Percentiles rank a stretch among this genome's conserved stretches.
Conservation (phyloP, 1,139 yeast species). For the Yamadazyma jaroonii region DNA sequence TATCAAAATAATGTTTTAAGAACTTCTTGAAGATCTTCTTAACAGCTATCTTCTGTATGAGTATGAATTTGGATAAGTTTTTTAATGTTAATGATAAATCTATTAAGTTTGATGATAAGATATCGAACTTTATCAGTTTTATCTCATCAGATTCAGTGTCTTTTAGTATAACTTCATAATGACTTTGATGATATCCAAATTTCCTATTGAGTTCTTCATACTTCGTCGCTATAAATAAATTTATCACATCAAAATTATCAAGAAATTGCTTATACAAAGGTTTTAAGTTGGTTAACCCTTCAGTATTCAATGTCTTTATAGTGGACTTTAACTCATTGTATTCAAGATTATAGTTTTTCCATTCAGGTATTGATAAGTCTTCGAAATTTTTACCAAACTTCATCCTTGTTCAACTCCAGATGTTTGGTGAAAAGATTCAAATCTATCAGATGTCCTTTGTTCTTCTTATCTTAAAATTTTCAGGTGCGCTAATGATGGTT, state of each 20-base stretch:
- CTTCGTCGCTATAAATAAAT: conserved; percentile 63
- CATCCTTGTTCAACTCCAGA: conserved; percentile 38
- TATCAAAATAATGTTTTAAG: conserved; percentile 53
- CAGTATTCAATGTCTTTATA: conserved; percentile 38
- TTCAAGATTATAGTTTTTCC: conserved; percentile 81
- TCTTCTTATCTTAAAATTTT: not conserved
- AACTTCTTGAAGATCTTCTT: conserved; percentile 81
- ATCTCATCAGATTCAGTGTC: conserved; percentile 2
- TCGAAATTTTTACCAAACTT: conserved; percentile 80
- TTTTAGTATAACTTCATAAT: conserved; percentile 10
- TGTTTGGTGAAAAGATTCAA: not conserved
- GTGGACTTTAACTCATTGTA: conserved; percentile 71
- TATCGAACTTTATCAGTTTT: conserved; percentile 20
- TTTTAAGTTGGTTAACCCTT: conserved; percentile 13
- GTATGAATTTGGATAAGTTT: conserved; percentile 67
- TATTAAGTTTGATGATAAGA: conserved; percentile 34
- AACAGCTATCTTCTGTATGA: conserved; percentile 79
- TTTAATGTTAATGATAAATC: conserved; percentile 61
- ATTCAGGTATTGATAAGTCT: conserved; percentile 79
- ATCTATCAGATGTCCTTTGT: not conserved
- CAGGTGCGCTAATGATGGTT: too few species aligned
- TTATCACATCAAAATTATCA: conserved; percentile 51
- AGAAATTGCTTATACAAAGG: conserved; percentile 32
- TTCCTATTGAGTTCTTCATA: conserved; percentile 54
- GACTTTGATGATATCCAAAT: conserved; percentile 21